phyloP scores from a whole-genome alignment of 192 early-diverging fungal genomes.

The Backusella circina region DNA sequence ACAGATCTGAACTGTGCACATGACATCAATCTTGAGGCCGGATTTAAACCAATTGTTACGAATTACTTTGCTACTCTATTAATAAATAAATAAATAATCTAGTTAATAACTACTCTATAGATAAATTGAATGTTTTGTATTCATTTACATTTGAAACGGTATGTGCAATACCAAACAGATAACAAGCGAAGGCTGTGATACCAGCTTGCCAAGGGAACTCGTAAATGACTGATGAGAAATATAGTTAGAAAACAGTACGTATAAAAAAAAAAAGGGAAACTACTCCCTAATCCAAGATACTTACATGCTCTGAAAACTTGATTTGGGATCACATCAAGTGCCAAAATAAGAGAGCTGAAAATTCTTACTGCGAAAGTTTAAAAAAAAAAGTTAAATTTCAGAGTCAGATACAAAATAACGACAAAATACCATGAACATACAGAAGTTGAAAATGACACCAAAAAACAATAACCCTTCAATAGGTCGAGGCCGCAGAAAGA shows the following conservation, averaged over 20 bases:
- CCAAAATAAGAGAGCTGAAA: constrained; percentile 14
- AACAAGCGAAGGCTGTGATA: constrained; percentile 20
- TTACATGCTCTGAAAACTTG: constrained; percentile 20
- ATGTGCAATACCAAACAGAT: constrained; percentile 29
- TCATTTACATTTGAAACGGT: constrained; percentile 29
- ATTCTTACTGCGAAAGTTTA: constrained; percentile 13
- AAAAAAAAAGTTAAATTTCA: constrained; percentile 8
- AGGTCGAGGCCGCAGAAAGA: constrained; percentile 22
- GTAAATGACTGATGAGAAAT: constrained; percentile 14
- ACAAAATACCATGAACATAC: constrained; percentile 8
- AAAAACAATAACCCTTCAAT: constrained; percentile 23
- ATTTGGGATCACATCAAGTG: constrained; percentile 7
- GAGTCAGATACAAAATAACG: neutral
- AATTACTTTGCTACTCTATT: constrained; percentile 18
- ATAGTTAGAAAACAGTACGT: neutral
- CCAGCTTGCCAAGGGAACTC: constrained; percentile 35
- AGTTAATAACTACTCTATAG: neutral
- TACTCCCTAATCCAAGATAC: neutral
- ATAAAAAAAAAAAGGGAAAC: neutral
- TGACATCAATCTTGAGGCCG: neutral
- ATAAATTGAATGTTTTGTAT: neutral
- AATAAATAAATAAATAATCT: neutral
- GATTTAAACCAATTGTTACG: constrained; percentile 16
- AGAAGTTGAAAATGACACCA: constrained; percentile 14
- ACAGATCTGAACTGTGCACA: constrained; percentile 3